phyloP scores from a whole-genome alignment of 768 basidiomycete genomes.

The Suillus variegatus region DNA sequence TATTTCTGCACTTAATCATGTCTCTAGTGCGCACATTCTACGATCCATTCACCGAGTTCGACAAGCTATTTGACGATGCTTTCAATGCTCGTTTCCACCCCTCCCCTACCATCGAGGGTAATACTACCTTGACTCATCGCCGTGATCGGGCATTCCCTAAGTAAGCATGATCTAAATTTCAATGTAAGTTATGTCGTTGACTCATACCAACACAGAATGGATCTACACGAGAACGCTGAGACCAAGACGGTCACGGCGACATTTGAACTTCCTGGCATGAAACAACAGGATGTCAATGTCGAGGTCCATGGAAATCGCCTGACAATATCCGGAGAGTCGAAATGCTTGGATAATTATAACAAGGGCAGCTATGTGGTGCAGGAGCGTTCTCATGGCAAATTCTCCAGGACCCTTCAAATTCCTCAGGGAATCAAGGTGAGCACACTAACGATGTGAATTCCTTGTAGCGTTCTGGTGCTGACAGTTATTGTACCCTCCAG shows the following conservation, averaged over 20 bases:
- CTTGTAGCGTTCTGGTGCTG: neutral
- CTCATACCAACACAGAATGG: conserved; percentile 41
- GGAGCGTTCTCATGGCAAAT: neutral
- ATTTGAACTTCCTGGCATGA: neutral
- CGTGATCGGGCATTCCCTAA: conserved; percentile 23
- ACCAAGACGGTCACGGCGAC: conserved; percentile 50
- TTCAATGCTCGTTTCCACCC: conserved; percentile 28
- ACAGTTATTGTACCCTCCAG: neutral
- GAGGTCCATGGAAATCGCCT: neutral
- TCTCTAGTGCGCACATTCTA: conserved; percentile 29
- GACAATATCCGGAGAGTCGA: neutral
- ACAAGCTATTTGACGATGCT: conserved; percentile 44
- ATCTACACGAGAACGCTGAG: conserved; percentile 51
- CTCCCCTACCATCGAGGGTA: conserved; percentile 10
- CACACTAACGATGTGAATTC: neutral
- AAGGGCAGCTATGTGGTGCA: neutral
- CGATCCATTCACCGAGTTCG: conserved; percentile 41
- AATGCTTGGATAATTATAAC: neutral
- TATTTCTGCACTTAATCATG: conserved; percentile 15
- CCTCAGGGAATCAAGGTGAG: neutral
- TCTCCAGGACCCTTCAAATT: neutral
- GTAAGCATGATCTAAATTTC: conserved; percentile 16
- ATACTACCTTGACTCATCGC: conserved; percentile 9
- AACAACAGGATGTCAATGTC: neutral
- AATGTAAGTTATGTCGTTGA: neutral